Base-by-base conservation (phyloP, 306 rosid genomes). In the Hippophae gyantsensis region DNA sequence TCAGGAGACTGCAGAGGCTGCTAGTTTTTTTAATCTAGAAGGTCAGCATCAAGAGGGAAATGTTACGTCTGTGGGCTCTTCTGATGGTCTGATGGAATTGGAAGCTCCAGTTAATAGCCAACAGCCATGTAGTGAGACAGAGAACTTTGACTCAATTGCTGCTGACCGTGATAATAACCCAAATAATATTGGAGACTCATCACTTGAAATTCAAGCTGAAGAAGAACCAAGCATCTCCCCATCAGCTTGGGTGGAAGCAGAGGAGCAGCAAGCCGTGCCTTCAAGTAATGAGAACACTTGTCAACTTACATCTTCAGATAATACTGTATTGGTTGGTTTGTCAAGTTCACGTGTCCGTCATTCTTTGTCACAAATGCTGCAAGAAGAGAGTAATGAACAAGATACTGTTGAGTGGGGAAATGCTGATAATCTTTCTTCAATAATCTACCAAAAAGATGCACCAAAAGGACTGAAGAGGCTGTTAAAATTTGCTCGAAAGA, bases 311-410 rank as follows among this genome's bases (percentile, higher is more conserved):
- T 67, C 83, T 62, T 71, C 74, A 42, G 81, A 77, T 61, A 76
- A 59, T 74, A 76, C 65, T 60, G 76, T 55, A 45, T 82, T 87
- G 9, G 68, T 43, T 10, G 84, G 75, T 69, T 74, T 75, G 23
- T 18, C 88, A 56, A 85, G 90, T 78, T 84, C 89, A 14, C 95
- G 90, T 42, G 81, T 92, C 56, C 98, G 89, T 60, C 98, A 87
- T 74, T 92, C 98, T 71, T 78, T 92, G 72, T 88, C 95, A 40
- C 98, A 92, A 82, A 92, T 92, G 98, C 81, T 92, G 70, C 96
- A 81, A 78, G 98, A 92, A 68, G 98, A 92, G 79, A 85, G 44
- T 58, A 92, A 92, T 32, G 98, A 88, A 65, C 83, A 83, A 13
- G 98, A 92, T 62, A 78, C 51, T 55, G 46, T 68, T 41, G 96